These are phyloP conservation scores for Ganoderma boninense DNA, from an alignment of 1,284 basidiomycete species.

Conservation along the genomic window DNA sequence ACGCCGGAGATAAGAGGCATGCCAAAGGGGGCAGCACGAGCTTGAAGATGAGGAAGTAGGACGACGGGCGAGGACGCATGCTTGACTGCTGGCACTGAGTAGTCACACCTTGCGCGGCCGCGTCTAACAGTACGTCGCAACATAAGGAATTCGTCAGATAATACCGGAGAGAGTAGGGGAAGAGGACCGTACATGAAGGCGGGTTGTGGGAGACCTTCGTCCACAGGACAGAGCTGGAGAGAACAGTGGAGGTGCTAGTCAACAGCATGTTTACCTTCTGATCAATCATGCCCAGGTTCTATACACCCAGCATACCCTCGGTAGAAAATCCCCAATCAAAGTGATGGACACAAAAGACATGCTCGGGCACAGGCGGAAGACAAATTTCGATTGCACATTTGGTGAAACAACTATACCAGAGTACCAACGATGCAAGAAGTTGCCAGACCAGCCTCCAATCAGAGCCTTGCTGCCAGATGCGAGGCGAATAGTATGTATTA, in stretches of 20 bases:
- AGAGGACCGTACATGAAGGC: neutral
- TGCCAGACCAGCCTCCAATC: neutral
- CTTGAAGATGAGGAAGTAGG: neutral
- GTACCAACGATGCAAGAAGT: neutral
- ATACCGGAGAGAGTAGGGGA: neutral
- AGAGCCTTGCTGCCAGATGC: neutral
- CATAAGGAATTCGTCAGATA: neutral
- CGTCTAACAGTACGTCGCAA: neutral
- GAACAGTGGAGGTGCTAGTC: neutral
- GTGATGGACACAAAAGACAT: neutral
- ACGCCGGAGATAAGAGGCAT: neutral
- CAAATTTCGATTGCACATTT: neutral
- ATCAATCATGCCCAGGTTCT: neutral
- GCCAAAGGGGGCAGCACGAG: neutral
- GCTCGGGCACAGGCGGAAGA: neutral
- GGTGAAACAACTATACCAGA: neutral
- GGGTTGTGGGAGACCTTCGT: neutral
- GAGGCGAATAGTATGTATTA: neutral
- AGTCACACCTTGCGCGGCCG: neutral
- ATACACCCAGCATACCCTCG: neutral
- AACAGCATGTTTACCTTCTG: neutral
- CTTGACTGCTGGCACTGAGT: neutral
- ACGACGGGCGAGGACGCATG: neutral
- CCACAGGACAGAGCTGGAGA: neutral
- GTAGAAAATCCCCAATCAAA: neutral